Evolutionary conservation across 371 early-diverging fungal species (phyloP), one percentile per base, ranked within the genome.

Genomic region (Coemansia sp.): DNA sequence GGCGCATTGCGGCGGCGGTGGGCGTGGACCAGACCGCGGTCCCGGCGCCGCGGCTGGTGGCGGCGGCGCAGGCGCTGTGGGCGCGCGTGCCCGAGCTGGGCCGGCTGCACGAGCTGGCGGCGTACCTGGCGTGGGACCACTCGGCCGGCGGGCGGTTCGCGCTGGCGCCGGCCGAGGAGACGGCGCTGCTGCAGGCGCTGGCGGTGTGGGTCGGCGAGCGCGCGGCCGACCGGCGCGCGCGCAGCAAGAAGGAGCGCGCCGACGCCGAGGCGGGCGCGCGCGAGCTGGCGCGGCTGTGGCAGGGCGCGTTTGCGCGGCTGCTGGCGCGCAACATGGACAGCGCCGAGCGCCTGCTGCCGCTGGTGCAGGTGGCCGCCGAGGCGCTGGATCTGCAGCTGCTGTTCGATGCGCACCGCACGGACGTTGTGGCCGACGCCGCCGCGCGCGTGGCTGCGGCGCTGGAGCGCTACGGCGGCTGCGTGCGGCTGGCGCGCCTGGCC

Each of bases 51-150:
- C 77, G 69, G 1, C 24, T 56, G 29, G 51, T 65, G 2, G 74
- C 74, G 2, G 74, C 74, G 0, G 74, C 70, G 5, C 38, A 57
- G 43, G 64, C 77, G 9, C 66, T 77, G 36, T 75, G 66, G 65
- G 46, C 51, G 14, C 59, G 48, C 14, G 33, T 75, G 18, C 46
- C 69, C 0, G 65, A 68, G 60, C 66, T 69, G 8, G 50, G 33
- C 39, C 56, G 58, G 9, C 57, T 68, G 1, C 53, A 38, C 18
- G 12, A 57, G 39, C 53, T 77, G 29, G 62, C 76, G 9, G 60
- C 54, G 52, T 75, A 60, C 47, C 50, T 77, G 34, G 50, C 65
- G 43, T 59, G 65, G 58, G 77, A 77, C 61, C 77, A 77, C 44
- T 61, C 77, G 37, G 60, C 64, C 5, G 48, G 48, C 10, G 44